These are phyloP conservation scores for Scheffersomyces segobiensis DNA, from an alignment of 1,139 yeast species.

Conservation along the genomic window DNA sequence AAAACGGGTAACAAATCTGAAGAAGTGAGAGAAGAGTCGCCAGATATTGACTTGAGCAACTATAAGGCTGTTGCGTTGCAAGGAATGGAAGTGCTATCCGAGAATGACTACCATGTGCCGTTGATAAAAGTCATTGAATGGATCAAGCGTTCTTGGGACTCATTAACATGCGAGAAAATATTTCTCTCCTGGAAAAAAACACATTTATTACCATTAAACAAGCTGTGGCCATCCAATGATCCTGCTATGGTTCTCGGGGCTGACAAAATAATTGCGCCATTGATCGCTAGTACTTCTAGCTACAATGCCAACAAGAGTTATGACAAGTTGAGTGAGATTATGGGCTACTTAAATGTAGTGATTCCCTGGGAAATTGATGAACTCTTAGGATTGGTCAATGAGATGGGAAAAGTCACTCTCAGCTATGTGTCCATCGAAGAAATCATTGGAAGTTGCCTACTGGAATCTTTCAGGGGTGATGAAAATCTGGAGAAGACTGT, in stretches of 20 bases:
- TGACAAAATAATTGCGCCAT: conserved; percentile 6
- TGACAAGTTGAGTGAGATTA: conserved; percentile 41
- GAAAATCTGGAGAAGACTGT: conserved; percentile 1
- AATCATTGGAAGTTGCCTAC: conserved; percentile 60
- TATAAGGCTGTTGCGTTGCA: conserved; percentile 1
- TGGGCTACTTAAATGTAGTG: conserved; percentile 45
- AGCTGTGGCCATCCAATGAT: conserved; percentile 26
- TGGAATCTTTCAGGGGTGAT: conserved; percentile 27
- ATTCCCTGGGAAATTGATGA: conserved; percentile 63
- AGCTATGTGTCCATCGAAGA: conserved; percentile 64
- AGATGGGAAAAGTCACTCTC: conserved; percentile 54
- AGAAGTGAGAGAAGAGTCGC: conserved; percentile 3
- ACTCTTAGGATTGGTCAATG: conserved; percentile 56
- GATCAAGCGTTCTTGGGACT: conserved; percentile 58
- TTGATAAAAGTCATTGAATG: conserved; percentile 59
- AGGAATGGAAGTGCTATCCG: conserved; percentile 28
- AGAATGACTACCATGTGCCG: conserved; percentile 45
- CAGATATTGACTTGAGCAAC: neutral
- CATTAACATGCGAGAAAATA: conserved; percentile 46
- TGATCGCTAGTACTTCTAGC: conserved; percentile 6
- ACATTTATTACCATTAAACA: conserved; percentile 10
- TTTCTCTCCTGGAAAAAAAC: conserved; percentile 53
- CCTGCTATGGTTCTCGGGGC: conserved; percentile 9
- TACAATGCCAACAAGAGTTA: conserved; percentile 29
- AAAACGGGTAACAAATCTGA: conserved; percentile 13